Conservation (phyloP, 495 filamentous ascomycete species). For the Aspergillus funiculosus region DNA sequence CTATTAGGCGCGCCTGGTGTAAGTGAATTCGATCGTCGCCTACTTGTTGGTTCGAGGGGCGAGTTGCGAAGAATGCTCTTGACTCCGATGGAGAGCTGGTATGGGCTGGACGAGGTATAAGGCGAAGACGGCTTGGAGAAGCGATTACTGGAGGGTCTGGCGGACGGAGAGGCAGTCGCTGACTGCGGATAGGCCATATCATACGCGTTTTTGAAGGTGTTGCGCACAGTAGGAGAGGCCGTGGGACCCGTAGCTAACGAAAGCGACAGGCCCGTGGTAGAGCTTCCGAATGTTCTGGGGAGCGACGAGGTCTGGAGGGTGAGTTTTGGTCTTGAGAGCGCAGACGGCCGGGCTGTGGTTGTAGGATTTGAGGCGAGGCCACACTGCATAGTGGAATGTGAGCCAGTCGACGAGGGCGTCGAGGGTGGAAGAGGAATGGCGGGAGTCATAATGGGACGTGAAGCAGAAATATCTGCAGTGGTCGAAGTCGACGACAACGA, state of each 20-base stretch:
- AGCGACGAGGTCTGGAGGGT: constrained; percentile 66
- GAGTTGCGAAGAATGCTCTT: constrained; percentile 76
- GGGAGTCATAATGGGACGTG: constrained; percentile 11
- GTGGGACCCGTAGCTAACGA: constrained; percentile 54
- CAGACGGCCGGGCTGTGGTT: constrained; percentile 32
- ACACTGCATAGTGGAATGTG: constrained; percentile 26
- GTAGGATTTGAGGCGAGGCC: constrained; percentile 23
- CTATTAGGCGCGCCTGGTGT: constrained; percentile 32
- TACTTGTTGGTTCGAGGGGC: constrained; percentile 41
- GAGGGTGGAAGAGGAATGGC: constrained; percentile 21
- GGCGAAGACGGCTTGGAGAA: constrained; percentile 22
- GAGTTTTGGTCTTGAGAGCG: constrained; percentile 65
- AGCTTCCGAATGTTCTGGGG: constrained; percentile 48
- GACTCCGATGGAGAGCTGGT: constrained; percentile 59
- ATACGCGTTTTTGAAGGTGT: constrained; percentile 77
- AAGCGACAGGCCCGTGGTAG: constrained; percentile 50
- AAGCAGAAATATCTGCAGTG: constrained; percentile 11
- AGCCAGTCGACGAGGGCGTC: constrained; percentile 25
- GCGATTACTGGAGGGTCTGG: constrained; percentile 26
- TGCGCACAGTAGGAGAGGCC: constrained; percentile 69
- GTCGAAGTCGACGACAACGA: constrained; percentile 22
- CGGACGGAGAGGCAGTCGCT: constrained; percentile 43
- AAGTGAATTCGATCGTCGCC: constrained; percentile 36
- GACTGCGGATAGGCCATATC: constrained; percentile 61
- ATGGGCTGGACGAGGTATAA: constrained; percentile 43